Evolutionary conservation across 352 stramenopile species (phyloP).

Genomic region (Pythium rhizo-oryzae): DNA sequence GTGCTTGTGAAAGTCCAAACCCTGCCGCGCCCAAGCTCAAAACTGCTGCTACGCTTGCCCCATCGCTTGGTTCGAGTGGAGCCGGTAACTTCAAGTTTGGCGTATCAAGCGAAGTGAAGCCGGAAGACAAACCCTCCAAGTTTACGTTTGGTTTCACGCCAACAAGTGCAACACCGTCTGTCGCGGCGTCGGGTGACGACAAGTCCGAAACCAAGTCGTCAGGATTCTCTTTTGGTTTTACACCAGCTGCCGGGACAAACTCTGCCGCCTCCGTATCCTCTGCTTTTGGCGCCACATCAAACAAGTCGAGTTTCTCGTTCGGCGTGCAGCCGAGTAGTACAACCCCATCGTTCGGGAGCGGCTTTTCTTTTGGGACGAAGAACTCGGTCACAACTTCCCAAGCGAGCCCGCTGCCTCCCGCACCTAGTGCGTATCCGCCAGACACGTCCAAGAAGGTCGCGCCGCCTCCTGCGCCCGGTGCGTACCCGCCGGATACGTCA

Average conservation of each 20-base stretch:
- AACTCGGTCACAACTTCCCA: conserved; percentile 1
- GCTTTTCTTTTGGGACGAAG: conserved; percentile 16
- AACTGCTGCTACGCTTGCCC: conserved; percentile 12
- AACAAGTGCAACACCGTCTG: background rate
- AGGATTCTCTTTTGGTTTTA: conserved; percentile 22
- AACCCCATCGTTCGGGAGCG: conserved; percentile 1
- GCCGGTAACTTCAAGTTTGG: conserved; percentile 46
- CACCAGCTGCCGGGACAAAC: conserved; percentile 2
- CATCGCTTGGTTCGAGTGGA: conserved; percentile 40
- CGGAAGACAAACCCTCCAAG: background rate
- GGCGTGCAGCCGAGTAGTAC: conserved; percentile 4
- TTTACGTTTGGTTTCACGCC: conserved; percentile 27
- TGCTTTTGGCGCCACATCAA: conserved; percentile 8
- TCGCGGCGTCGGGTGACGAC: background rate
- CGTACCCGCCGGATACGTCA: conserved; percentile 11
- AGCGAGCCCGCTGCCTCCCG: background rate
- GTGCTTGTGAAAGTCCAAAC: conserved; percentile 51
- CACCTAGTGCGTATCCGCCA: conserved; percentile 41
- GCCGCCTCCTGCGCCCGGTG: conserved; percentile 11
- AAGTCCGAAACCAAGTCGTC: background rate
- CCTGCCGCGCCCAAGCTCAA: conserved; percentile 41
- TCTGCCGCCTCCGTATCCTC: conserved; percentile 5
- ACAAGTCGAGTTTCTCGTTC: conserved; percentile 47
- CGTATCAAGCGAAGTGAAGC: conserved; percentile 3
- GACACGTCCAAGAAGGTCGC: conserved; percentile 46